Conservation (phyloP, 306 rosid genomes). For the Spatholobus suberectus region DNA sequence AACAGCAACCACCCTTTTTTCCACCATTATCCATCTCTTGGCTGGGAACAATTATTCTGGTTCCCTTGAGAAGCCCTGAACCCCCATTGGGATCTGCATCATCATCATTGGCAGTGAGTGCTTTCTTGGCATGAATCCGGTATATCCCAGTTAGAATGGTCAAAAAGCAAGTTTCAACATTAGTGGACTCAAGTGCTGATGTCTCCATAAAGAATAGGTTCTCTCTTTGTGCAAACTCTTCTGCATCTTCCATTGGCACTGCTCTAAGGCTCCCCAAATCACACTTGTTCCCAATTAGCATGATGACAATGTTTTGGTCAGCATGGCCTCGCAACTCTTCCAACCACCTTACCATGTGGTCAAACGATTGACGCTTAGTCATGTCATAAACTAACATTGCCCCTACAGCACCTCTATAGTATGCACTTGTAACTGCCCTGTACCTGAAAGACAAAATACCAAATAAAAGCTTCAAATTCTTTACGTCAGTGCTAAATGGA, state of each 20-base stretch:
- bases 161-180: conserved; percentile 84
- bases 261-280: conserved; percentile 83
- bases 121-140: conserved; percentile 69
- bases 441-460: conserved; percentile 53
- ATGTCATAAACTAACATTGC: conserved; percentile 92
- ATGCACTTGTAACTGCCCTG: conserved; percentile 93
- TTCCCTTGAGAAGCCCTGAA: conserved; percentile 72
- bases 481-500: neutral
- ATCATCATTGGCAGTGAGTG: conserved; percentile 57
- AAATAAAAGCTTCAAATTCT: conserved; percentile 14
- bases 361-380: conserved; percentile 90
- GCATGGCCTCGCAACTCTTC: conserved; percentile 88
- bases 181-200: conserved; percentile 89
- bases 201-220: conserved; percentile 96
- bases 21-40: conserved; percentile 43
- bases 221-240: conserved; percentile 91
- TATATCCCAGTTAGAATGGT: conserved; percentile 80
- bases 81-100: conserved; percentile 44
- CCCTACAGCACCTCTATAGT: conserved; percentile 93
- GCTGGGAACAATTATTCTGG: conserved; percentile 65
- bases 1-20: conserved; percentile 71
- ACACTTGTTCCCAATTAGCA: conserved; percentile 90
- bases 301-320: conserved; percentile 76
- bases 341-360: conserved; percentile 90
- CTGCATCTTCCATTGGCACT: conserved; percentile 90